phyloP scores from a whole-genome alignment of 2,329 filamentous ascomycete species.

The Fusarium goolgardi region DNA sequence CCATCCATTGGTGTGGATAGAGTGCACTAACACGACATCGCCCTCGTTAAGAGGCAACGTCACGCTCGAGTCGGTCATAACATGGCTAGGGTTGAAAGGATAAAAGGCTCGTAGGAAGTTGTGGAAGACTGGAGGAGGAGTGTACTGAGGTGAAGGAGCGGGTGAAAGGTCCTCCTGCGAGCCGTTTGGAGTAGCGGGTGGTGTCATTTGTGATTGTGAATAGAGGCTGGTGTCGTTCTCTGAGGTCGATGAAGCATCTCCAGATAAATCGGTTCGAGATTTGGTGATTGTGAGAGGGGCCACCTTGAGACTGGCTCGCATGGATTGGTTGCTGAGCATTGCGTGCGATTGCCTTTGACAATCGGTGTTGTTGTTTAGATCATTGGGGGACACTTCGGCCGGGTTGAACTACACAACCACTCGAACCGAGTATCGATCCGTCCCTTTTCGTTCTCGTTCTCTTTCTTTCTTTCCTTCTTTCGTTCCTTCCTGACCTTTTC shows the following conservation, averaged over 20 bases:
- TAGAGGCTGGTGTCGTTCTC: slow-evolving; percentile 56
- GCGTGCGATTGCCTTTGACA: slow-evolving; percentile 49
- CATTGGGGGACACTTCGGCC: slow-evolving; percentile 45
- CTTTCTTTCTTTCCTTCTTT: not conserved
- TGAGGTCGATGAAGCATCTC: slow-evolving; percentile 49
- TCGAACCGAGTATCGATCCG: slow-evolving; percentile 34
- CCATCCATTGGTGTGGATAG: slow-evolving; percentile 98
- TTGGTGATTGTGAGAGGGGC: slow-evolving; percentile 68
- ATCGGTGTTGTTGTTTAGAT: slow-evolving; percentile 43
- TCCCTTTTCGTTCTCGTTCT: slow-evolving; percentile 12
- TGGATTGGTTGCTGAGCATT: slow-evolving; percentile 57
- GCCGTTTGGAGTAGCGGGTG: slow-evolving; percentile 78
- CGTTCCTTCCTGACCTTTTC: not conserved
- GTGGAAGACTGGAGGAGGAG: slow-evolving; percentile 78
- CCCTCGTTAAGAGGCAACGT: slow-evolving; percentile 90
- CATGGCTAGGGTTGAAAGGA: slow-evolving; percentile 83
- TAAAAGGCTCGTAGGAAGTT: slow-evolving; percentile 96
- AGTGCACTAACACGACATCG: slow-evolving; percentile 93
- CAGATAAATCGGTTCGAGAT: slow-evolving; percentile 44
- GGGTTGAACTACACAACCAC: slow-evolving; percentile 42
- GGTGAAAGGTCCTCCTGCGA: slow-evolving; percentile 68
- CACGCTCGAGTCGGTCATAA: slow-evolving; percentile 84
- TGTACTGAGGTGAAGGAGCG: slow-evolving; percentile 48
- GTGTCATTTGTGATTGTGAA: slow-evolving; percentile 74
- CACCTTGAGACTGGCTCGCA: slow-evolving; percentile 70